A percentile compares a stretch with the other conserved stretches of the same genome.
phyloP scores from a whole-genome alignment of 2,329 filamentous ascomycete species.

The Microcera coccophila region DNA sequence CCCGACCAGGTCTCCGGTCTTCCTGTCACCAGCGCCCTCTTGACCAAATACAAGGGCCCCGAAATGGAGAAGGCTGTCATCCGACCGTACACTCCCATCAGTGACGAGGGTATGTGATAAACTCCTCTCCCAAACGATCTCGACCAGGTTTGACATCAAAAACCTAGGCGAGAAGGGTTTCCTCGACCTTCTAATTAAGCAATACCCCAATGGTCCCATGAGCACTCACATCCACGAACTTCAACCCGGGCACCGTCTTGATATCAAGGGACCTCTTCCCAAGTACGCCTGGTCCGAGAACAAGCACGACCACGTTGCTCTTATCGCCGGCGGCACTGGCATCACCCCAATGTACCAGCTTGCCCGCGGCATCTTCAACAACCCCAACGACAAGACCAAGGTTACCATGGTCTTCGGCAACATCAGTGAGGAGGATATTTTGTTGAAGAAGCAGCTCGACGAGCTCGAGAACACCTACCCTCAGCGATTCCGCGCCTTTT shows the following conservation, averaged over 20 bases:
- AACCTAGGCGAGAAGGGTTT: slow-evolving; percentile 70
- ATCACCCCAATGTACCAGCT: slow-evolving; percentile 99
- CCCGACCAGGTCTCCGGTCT: slow-evolving; percentile 81
- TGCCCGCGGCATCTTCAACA: slow-evolving; percentile 85
- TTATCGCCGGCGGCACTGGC: slow-evolving; percentile 91
- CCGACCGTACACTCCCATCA: slow-evolving; percentile 88
- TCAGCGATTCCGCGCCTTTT: slow-evolving; percentile 91
- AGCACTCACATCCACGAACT: slow-evolving; percentile 82
- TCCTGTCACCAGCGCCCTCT: slow-evolving; percentile 74
- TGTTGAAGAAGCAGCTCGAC: slow-evolving; percentile 80
- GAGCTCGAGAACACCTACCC: slow-evolving; percentile 93
- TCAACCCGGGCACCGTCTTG: slow-evolving; percentile 74
- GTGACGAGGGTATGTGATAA: slow-evolving; percentile 65
- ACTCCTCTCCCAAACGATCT: no score
- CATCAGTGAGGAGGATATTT: slow-evolving; percentile 81
- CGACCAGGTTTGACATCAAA: no score
- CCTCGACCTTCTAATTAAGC: slow-evolving; percentile 87
- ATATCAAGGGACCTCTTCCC: slow-evolving; percentile 91
- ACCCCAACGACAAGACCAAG: slow-evolving; percentile 95
- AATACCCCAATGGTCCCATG: slow-evolving; percentile 88
- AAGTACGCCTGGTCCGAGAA: slow-evolving; percentile 89
- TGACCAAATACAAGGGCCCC: slow-evolving; percentile 88
- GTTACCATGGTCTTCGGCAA: slow-evolving; percentile 95
- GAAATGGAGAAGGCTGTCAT: slow-evolving; percentile 81
- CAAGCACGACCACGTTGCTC: slow-evolving; percentile 85